These are phyloP conservation scores for Lablab purpureus DNA, from an alignment of 306 rosid species.

Conservation along the genomic window DNA sequence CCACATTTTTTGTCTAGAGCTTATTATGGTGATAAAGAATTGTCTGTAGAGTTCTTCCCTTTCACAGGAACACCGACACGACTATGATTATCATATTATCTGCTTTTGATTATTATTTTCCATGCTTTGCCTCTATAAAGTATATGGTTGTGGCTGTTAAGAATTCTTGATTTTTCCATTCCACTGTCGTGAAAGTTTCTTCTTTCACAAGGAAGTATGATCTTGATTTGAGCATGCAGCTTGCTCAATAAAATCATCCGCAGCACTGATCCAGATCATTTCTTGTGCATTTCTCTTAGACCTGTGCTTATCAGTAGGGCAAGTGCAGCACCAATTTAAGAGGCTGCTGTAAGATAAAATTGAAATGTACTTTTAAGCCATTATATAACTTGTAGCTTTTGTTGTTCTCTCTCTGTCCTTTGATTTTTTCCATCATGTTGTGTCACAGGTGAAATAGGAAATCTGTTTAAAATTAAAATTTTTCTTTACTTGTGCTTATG, in stretches of 20 bases:
- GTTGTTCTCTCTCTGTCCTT: neutral
- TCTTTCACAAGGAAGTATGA: neutral
- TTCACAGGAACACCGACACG: constrained; percentile 1
- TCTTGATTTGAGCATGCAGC: constrained; percentile 20
- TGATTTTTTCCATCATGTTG: neutral
- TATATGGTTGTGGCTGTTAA: neutral
- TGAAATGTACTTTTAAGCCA: constrained; percentile 4
- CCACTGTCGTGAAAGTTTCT: neutral
- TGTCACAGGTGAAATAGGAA: neutral
- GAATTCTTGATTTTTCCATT: neutral
- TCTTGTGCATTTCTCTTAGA: constrained; percentile 7
- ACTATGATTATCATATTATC: neutral
- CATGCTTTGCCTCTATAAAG: constrained; percentile 4
- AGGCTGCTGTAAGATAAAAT: neutral
- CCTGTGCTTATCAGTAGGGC: constrained; percentile 5
- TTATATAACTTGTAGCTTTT: constrained; percentile 8
- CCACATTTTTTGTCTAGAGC: constrained; percentile 1
- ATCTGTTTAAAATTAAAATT: neutral
- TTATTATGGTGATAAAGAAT: neutral
- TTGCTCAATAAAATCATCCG: constrained; percentile 7
- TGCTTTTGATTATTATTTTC: constrained; percentile 28
- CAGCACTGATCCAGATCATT: neutral
- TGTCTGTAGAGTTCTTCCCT: constrained; percentile 9
- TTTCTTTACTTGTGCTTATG: neutral
- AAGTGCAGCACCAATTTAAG: neutral